Conservation (phyloP, 2,329 filamentous ascomycete genomes). For the Fusarium abutilonis region DNA sequence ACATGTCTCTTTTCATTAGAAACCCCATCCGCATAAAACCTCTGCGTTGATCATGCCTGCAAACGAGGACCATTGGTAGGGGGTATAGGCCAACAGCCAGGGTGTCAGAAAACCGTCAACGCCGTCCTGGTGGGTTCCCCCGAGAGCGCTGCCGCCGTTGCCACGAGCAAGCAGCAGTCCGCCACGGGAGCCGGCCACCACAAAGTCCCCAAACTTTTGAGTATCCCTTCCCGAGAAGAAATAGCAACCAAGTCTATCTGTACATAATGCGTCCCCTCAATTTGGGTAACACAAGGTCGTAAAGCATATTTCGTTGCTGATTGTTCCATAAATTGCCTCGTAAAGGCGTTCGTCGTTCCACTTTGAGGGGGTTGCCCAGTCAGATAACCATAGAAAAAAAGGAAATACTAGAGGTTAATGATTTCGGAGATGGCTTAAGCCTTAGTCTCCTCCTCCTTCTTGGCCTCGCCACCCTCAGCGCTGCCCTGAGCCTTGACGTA, state of each 20-base stretch:
- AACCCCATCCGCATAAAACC: conserved; percentile 50
- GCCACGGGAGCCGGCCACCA: conserved; percentile 43
- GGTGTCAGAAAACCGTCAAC: conserved; percentile 55
- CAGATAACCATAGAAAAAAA: conserved; percentile 46
- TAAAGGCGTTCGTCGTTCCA: conserved; percentile 41
- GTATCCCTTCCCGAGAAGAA: conserved; percentile 51
- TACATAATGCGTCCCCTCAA: conserved; percentile 51
- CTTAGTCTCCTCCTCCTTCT: conserved; percentile 62
- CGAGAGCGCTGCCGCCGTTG: conserved; percentile 38
- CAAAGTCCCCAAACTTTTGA: conserved; percentile 50
- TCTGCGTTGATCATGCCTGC: conserved; percentile 51
- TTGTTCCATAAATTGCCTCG: conserved; percentile 41
- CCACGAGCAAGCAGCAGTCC: conserved; percentile 36
- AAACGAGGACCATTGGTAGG: conserved; percentile 49
- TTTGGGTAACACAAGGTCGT: conserved; percentile 43
- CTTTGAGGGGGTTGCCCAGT: conserved; percentile 42
- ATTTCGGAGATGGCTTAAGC: conserved; percentile 46
- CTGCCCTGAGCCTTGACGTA: conserved; percentile 87
- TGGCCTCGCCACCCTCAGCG: conserved; percentile 52
- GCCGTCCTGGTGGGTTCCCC: conserved; percentile 50
- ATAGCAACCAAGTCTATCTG: conserved; percentile 56
- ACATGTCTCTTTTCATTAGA: conserved; percentile 50
- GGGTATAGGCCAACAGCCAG: conserved; percentile 57
- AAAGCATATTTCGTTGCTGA: conserved; percentile 44
- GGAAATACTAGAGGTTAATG: conserved; percentile 41